A percentile compares a stretch with the other conserved stretches of the same genome.
Conservation (phyloP, 2,329 filamentous ascomycete genomes). For the Microdochium paspali region DNA sequence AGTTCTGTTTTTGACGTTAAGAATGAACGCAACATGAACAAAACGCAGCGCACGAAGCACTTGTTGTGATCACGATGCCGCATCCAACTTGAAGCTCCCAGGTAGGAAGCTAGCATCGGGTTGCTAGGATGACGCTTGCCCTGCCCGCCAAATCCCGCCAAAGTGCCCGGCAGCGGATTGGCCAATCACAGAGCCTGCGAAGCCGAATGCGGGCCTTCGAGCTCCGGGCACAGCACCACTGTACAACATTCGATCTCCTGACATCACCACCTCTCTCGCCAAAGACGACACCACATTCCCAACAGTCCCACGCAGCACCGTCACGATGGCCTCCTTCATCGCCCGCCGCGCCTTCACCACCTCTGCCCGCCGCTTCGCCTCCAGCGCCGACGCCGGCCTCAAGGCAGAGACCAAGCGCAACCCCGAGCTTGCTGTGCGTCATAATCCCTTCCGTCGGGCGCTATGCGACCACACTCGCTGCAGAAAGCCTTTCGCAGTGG, state of each 20-base stretch:
- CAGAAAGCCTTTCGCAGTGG: not conserved
- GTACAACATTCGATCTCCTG: not conserved
- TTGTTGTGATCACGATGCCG: no score
- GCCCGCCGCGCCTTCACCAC: constrained; percentile 46
- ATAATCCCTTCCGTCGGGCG: constrained; percentile 7
- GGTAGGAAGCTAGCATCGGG: no score
- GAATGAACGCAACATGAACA: no score
- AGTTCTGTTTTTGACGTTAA: no score
- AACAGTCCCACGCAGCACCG: constrained; percentile 5
- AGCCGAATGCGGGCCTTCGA: not conserved
- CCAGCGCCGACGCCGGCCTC: constrained; percentile 28
- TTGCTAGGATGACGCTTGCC: no score
- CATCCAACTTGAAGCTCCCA: no score
- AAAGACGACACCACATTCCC: not conserved
- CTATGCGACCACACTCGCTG: no score
- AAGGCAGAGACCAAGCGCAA: constrained; percentile 50
- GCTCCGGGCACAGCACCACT: not conserved
- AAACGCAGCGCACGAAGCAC: no score
- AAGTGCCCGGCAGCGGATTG: no score
- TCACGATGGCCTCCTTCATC: constrained; percentile 46
- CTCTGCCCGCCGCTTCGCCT: constrained; percentile 38
- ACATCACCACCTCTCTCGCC: not conserved
- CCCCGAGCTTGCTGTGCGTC: constrained; percentile 36
- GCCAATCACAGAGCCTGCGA: no score
- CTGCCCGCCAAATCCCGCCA: no score